Evolutionary conservation across 1,139 yeast genomes (phyloP), one percentile per base, ranked within the genome.

Genomic region (Magnusiomyces ingens): DNA sequence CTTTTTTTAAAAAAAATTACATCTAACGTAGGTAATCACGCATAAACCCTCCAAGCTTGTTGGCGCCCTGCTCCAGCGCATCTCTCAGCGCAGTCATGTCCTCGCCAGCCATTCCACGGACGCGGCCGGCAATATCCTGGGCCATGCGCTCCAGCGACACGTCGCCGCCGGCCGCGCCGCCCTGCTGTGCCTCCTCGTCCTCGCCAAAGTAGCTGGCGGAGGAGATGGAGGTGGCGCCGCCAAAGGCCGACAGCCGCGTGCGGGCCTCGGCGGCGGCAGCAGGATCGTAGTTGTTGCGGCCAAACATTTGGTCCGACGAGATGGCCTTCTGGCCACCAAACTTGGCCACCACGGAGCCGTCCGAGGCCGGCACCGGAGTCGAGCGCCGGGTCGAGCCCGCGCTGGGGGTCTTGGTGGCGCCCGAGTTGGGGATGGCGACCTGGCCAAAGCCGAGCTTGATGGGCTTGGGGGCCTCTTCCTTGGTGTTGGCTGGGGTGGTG

Each of bases 51-150:
- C 95, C 90, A 56, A 91, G 76, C 70, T 85, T 89, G 64, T 84
- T 85, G 26, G 97, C 97, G 57, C 98, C 98, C 61, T 83, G 90
- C 69, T 91, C 98, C 60, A 93, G 77, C n/a, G 91, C 96, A 69
- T 88, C 96, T 71, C 87, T 90, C 65, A 93, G 74, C 49, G 84
- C 89, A 54, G 85, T 89, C 68, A 93, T 74, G 69, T 93, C 98
- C 64, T 91, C 96, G 61, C 86, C 88, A 44, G 95, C 87, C 63
- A 87, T 81, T 52, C 82, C 85, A 49, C 82, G 73, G 60, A 85
- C 84, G 58, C 80, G 76, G 42, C 80, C 78, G 2, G 91, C 91
- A 67, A 85, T 74, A 54, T 84, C 89, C 59, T 84, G 74, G 10
- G 87, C 87, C 57, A 76, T 72, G 22, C 77, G 71, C 63, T 84